Evolutionary conservation across 2,329 filamentous ascomycete species (phyloP).

Genomic region (Grosmannia penicillata): DNA sequence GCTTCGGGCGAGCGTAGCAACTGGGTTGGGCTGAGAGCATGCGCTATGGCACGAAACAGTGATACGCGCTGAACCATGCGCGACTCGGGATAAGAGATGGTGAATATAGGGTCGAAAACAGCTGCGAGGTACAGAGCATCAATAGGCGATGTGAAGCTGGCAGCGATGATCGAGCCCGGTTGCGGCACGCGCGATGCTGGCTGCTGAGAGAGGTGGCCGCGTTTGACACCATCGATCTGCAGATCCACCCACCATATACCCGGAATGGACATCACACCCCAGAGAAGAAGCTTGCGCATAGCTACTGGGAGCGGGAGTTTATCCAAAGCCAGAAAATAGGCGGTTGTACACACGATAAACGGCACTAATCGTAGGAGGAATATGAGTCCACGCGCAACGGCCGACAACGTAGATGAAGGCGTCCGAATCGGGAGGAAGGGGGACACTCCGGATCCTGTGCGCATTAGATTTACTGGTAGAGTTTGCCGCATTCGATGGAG

Average conservation of each 20-base stretch:
- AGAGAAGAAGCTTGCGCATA: slow-evolving; percentile 70
- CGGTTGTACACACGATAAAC: slow-evolving; percentile 49
- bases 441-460: slow-evolving; percentile 93
- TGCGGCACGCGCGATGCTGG: slow-evolving; percentile 61
- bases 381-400: slow-evolving; percentile 52
- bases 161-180: slow-evolving; percentile 68
- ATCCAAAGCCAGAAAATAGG: slow-evolving; percentile 72
- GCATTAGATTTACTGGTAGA: no score
- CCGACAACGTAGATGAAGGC: slow-evolving; percentile 42
- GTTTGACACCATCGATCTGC: slow-evolving; percentile 93
- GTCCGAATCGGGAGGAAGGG: slow-evolving; percentile 79
- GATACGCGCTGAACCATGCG: slow-evolving; percentile 62
- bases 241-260: slow-evolving; percentile 98
- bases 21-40: slow-evolving; percentile 51
- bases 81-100: slow-evolving; percentile 62
- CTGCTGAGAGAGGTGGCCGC: slow-evolving; percentile 69
- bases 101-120: slow-evolving; percentile 94
- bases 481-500: no score
- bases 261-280: slow-evolving; percentile 74
- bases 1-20: slow-evolving; percentile 19
- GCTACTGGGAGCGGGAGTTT: slow-evolving; percentile 49
- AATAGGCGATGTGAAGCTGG: slow-evolving; percentile 82
- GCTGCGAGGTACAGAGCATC: slow-evolving; percentile 89
- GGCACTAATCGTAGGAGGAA: slow-evolving; percentile 71
- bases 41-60: slow-evolving; percentile 58